Evolutionary conservation across 2,329 filamentous ascomycete genomes (phyloP).

Genomic region (Colletotrichum limetticola): DNA sequence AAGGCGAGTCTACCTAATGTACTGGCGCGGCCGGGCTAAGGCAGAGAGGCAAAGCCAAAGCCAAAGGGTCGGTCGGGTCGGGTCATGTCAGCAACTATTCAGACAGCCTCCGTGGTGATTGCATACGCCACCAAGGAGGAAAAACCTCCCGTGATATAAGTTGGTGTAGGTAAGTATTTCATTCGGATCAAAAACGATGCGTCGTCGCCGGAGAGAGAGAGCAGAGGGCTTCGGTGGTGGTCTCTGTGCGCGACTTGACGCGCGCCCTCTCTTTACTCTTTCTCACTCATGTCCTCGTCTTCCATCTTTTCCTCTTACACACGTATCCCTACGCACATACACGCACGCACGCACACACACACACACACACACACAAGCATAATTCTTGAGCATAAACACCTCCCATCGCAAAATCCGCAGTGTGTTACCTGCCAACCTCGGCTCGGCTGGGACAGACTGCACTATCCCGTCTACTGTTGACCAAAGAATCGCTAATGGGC

Average conservation of each 20-base stretch:
- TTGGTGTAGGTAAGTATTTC: not conserved
- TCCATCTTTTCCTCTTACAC: not conserved
- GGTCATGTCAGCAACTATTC: constrained; percentile 4
- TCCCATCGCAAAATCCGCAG: not conserved
- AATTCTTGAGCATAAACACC: not conserved
- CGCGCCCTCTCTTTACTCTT: not conserved
- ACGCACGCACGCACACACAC: no score
- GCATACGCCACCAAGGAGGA: not conserved
- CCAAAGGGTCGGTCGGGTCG: not conserved
- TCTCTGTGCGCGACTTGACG: not conserved
- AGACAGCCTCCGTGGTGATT: not conserved
- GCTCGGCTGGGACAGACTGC: not conserved
- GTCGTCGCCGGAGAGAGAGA: not conserved
- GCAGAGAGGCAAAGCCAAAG: not conserved
- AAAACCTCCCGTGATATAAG: not conserved
- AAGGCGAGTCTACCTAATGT: not conserved
- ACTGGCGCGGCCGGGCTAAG: constrained; percentile 6
- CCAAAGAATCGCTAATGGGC: not conserved
- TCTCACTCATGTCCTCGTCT: not conserved
- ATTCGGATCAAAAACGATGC: not conserved
- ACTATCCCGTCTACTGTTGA: not conserved
- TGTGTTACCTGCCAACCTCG: not conserved
- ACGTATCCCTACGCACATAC: no score
- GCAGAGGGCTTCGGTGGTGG: not conserved
- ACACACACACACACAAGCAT: not conserved